A percentile compares a stretch with the other conserved stretches of the same genome.
phyloP scores from a whole-genome alignment of 768 basidiomycete genomes.

The Leccinum olivaceopallidum region DNA sequence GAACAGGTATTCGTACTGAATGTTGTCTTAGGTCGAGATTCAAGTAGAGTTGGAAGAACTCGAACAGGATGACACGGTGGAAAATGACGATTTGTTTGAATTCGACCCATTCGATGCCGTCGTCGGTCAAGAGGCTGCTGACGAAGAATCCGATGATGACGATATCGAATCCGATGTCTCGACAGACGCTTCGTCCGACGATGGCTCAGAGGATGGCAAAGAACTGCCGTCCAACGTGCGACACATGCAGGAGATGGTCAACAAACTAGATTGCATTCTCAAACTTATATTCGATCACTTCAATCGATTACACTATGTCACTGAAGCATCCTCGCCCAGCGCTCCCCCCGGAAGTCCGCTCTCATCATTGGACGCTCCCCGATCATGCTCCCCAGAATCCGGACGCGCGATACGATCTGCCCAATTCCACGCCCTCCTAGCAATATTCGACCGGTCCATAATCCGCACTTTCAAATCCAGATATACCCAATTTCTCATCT shows the following conservation, averaged over 20 bases:
- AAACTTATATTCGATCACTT: conserved; percentile 87
- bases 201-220: conserved; percentile 46
- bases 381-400: conserved; percentile 33
- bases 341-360: conserved; percentile 8
- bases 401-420: conserved; percentile 45
- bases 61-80: conserved; percentile 60
- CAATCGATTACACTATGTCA: conserved; percentile 43
- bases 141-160: conserved; percentile 55
- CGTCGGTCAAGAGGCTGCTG: conserved; percentile 71
- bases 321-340: conserved; percentile 16
- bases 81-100: conserved; percentile 63
- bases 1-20: neutral
- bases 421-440: conserved; percentile 85
- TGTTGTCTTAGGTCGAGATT: conserved; percentile 75
- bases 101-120: conserved; percentile 86
- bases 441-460: conserved; percentile 92
- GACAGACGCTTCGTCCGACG: conserved; percentile 79
- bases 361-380: conserved; percentile 23
- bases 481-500: conserved; percentile 95
- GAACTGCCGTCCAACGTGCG: conserved; percentile 52
- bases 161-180: conserved; percentile 52
- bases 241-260: conserved; percentile 83
- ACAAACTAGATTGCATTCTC: conserved; percentile 88
- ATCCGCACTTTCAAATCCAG: conserved; percentile 96
- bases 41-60: conserved; percentile 94